Base-by-base conservation (phyloP, 345 rosid genomes). In the Tarenaya hassleriana region DNA sequence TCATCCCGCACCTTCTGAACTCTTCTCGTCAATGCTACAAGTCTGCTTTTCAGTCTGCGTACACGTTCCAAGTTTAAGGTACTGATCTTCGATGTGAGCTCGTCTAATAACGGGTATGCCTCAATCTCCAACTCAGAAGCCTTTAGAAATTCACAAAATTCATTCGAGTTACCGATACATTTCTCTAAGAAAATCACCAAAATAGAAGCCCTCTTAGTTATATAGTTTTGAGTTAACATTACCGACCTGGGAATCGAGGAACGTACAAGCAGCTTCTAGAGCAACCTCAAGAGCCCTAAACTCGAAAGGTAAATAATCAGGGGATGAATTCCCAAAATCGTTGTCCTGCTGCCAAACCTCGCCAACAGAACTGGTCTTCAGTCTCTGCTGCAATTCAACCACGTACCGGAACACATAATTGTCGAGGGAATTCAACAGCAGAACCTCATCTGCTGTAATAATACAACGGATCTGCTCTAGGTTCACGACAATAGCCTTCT, bases 1-100 rank as follows among this genome's bases (percentile, higher is more conserved):
- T 94, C 99, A 72, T 94, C 99, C 64, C 99, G 80, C 41, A 94
- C 99, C 87, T 88, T 94, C 66, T 94, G 99, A 66, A 94, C 99
- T 75, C 97, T 80, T 50, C 97, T 69, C 16, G 95, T 88, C 70
- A 94, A 69, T 7, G 95, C 97, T 41, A 88, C 97, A 54, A 94
- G 97, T 58, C 95, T 78, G 78, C 97, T 94, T 73, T 94, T 94
- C 57, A 94, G 75, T 68, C 99, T 77, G 15, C 97, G 97, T 38
- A 51, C 97, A 40, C 95, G 88, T 71, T 94, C 97, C 89, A 94
- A 72, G 69, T 94, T 94, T 50, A 88, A 51, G 7, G 99, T 94
- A 67, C 99, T 94, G 69, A 94, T 86, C 83, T 88, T 88, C 27
- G 97, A 94, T 13, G 97, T 88, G 63, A 94, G 89, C 73, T 88